Evolutionary conservation across 805 yeast genomes (phyloP), one percentile per base, ranked within the genome.

Genomic region (Saccharomycopsis fodiens): DNA sequence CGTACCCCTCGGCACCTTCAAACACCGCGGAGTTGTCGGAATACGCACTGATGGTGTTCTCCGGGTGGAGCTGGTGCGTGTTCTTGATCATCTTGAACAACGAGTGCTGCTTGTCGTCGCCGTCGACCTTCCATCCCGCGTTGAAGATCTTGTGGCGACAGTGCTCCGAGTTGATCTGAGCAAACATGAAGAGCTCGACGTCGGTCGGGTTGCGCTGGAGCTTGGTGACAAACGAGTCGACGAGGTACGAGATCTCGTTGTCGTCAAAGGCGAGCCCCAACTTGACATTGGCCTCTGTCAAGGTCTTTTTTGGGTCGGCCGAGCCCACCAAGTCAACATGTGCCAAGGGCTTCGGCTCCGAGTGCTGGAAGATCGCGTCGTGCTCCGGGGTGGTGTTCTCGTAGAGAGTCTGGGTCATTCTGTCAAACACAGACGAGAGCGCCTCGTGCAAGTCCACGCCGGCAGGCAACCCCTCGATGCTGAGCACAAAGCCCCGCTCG

Each of bases 131-230:
- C 99, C 99, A 93, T 57, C 85, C 94, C 36, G 99, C 98, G 60
- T 93, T 93, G 74, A 93, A 93, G 55, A 93, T 93, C 70, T 93
- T 93, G 70, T 93, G 99, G 65, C 99, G 85, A 72, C 99, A 93
- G 69, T 93, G 99, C 68, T 93, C 99, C 21, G 97, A 88, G 71
- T 93, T 93, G 55, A 93, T 98, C 69, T 93, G 99, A 35, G 98
- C 99, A 71, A 93, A 93, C 97, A 93, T 93, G 67, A 93, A 93
- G 52, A 93, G 72, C 67, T 93, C 99, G 20, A 88, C 97, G 64
- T 93, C 98, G 27, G 97, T 91, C 44, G 98, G 97, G 61, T 89
- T 86, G 65, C 97, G 79, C 39, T 82, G 79, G 54, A 82, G 68
- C 29, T 73, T 74, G 42, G 81, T 72, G 47, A 78, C 83, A 69